phyloP scores from a whole-genome alignment of 2,329 filamentous ascomycete genomes.

The Aspergillus unguis region DNA sequence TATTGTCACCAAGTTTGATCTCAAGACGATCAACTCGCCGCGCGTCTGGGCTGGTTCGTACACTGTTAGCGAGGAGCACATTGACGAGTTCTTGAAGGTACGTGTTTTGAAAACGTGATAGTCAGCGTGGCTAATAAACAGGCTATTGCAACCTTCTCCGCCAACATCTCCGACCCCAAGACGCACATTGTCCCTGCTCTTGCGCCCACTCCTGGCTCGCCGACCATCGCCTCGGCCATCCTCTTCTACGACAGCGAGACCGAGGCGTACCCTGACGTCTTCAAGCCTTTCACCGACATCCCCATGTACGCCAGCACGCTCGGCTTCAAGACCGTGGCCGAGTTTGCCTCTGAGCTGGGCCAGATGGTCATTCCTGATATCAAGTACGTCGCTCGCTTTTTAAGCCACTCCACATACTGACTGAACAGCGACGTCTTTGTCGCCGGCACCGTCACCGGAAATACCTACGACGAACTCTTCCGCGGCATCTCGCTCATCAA shows the following conservation, averaged over 20 bases:
- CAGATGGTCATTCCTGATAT: slow-evolving; percentile 33
- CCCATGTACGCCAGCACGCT: slow-evolving; percentile 33
- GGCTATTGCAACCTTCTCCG: slow-evolving; percentile 27
- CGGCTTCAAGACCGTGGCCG: slow-evolving; percentile 35
- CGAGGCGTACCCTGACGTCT: slow-evolving; percentile 29
- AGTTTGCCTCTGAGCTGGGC: slow-evolving; percentile 33
- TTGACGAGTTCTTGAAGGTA: slow-evolving; percentile 27
- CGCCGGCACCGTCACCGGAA: slow-evolving; percentile 33
- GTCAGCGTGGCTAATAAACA: slow-evolving; percentile 9
- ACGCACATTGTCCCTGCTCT: slow-evolving; percentile 31
- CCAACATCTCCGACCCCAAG: slow-evolving; percentile 30
- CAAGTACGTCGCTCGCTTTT: slow-evolving; percentile 22
- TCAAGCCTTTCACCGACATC: slow-evolving; percentile 37
- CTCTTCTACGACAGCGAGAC: slow-evolving; percentile 38
- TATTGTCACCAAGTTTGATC: slow-evolving; percentile 41
- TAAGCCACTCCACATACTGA: not conserved
- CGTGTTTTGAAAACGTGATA: not conserved
- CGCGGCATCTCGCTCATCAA: slow-evolving; percentile 41
- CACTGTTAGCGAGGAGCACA: slow-evolving; percentile 23
- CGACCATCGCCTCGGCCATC: slow-evolving; percentile 33
- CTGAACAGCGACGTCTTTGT: slow-evolving; percentile 33
- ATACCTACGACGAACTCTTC: slow-evolving; percentile 30
- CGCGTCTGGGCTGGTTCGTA: slow-evolving; percentile 36
- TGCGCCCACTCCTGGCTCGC: slow-evolving; percentile 21
- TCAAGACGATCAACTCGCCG: slow-evolving; percentile 29